Evolutionary conservation across 2,329 filamentous ascomycete species (phyloP), one percentile per base, ranked within the genome.

Genomic region (Talaromyces sp.): DNA sequence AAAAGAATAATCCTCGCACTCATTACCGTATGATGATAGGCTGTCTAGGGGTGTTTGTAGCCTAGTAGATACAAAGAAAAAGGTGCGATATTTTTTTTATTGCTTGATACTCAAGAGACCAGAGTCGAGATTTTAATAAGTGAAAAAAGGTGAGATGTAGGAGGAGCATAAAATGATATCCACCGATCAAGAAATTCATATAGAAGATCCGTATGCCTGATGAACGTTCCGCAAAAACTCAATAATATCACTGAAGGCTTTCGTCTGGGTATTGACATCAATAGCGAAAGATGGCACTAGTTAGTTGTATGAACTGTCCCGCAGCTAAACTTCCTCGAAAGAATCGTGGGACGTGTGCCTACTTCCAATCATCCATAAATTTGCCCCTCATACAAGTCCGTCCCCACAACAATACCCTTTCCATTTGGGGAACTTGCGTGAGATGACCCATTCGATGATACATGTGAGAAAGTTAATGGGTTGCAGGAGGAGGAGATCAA

Each of bases 401-500:
- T 35, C 10, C 43, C 27, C 27, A 47, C 41, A 10, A 47, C 27
- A 49, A 49, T 49, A 10, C 6, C 16, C 1, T 2, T 35, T 37
- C 58, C 58, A 49, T 47, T 11, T 24, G 27, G 31, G 63, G 54
- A 62, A 62, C 35, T 64, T 59, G 41, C 43, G 45, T 33, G 59
- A 65, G 16, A 66, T 31, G 14, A 75, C 63, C 14, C 73, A 72
- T 31, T 74, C 76, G 47, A 83, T 73, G 39, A 74, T 67, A 68
- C 79, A 76, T 11, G 74, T 75, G 9, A 83, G 65, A 39, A 80
- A 62, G 3, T 71, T 72, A n/a, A 79, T 70, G 14, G 81, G 80
- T 65, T 81, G 78, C 19, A 84, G 75, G 43, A 76, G 62, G 22
- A 84, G 70, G 10, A 81, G 74, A 8, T 80, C 79, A 79, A 81